A percentile compares a stretch with the other conserved stretches of the same genome.
Conservation (phyloP, 2,329 filamentous ascomycete genomes). For the Scedosporium minutisporum region DNA sequence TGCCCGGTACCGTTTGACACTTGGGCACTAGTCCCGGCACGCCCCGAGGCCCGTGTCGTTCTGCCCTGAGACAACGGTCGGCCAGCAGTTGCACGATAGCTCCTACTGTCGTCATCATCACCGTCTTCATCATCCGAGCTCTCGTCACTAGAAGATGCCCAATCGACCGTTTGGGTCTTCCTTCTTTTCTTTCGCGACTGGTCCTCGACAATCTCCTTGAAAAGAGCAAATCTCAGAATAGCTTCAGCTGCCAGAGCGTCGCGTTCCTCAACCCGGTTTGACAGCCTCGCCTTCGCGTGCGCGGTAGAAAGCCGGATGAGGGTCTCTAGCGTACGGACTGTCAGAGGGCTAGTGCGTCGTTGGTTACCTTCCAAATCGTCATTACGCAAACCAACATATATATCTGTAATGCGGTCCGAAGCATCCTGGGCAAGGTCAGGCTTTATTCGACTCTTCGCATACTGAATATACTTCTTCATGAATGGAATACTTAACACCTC, state of each 20-base stretch:
- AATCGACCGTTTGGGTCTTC: constrained; percentile 51
- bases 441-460: constrained; percentile 86
- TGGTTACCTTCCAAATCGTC: constrained; percentile 94
- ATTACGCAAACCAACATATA: constrained; percentile 87
- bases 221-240: constrained; percentile 87
- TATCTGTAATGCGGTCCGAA: constrained; percentile 80
- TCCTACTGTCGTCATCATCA: constrained; percentile 19
- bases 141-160: constrained; percentile 49
- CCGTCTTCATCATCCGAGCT: constrained; percentile 53
- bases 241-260: constrained; percentile 82
- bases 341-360: constrained; percentile 87
- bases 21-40: background rate
- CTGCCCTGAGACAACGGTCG: background rate
- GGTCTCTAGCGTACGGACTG: constrained; percentile 92
- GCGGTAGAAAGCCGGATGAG: constrained; percentile 96
- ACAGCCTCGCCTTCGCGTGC: constrained; percentile 86
- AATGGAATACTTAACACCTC: constrained; percentile 94
- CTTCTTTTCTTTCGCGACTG: constrained; percentile 78
- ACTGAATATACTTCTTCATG: constrained; percentile 99
- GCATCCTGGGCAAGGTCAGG: constrained; percentile 85
- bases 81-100: background rate
- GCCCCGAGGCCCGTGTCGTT: background rate
- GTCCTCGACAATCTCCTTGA: constrained; percentile 82
- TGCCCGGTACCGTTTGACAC: background rate
- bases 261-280: constrained; percentile 76